These are phyloP conservation scores for Populus ilicifolia DNA, from an alignment of 345 rosid species.

Conservation along the genomic window DNA sequence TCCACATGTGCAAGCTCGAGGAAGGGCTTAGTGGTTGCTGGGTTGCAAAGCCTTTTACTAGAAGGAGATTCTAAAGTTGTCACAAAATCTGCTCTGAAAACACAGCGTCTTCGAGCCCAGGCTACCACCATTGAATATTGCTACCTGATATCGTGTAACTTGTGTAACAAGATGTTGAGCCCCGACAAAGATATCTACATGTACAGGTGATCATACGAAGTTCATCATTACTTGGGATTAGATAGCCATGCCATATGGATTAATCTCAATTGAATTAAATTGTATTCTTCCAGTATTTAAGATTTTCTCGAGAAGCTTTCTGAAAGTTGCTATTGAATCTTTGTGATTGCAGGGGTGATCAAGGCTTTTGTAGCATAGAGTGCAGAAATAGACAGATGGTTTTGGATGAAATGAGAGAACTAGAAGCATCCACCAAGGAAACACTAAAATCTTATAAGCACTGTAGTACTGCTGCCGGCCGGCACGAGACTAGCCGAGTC, in stretches of 20 bases:
- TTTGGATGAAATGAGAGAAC: conserved; percentile 56
- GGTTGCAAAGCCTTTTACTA: conserved; percentile 48
- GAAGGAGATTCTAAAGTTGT: conserved; percentile 34
- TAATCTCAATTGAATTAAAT: background rate
- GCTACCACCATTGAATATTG: conserved; percentile 20
- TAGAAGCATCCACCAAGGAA: conserved; percentile 42
- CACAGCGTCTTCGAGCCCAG: background rate
- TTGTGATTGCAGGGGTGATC: conserved; percentile 54
- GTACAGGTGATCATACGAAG: conserved; percentile 49
- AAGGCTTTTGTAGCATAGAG: conserved; percentile 69
- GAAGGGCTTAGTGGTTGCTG: conserved; percentile 36
- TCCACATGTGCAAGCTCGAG: background rate
- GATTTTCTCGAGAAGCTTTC: background rate
- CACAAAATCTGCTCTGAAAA: conserved; percentile 34
- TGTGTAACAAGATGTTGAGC: conserved; percentile 49
- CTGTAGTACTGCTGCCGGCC: conserved; percentile 28
- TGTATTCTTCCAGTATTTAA: background rate
- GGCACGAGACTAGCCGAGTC: conserved; percentile 28
- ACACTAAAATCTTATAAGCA: conserved; percentile 37
- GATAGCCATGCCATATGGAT: background rate
- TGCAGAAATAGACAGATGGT: conserved; percentile 66
- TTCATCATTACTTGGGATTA: background rate
- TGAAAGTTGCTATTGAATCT: background rate
- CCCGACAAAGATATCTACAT: conserved; percentile 69
- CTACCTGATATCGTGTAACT: conserved; percentile 54